Conservation (phyloP, 495 filamentous ascomycete species). For the Aspergillus indologenus region DNA sequence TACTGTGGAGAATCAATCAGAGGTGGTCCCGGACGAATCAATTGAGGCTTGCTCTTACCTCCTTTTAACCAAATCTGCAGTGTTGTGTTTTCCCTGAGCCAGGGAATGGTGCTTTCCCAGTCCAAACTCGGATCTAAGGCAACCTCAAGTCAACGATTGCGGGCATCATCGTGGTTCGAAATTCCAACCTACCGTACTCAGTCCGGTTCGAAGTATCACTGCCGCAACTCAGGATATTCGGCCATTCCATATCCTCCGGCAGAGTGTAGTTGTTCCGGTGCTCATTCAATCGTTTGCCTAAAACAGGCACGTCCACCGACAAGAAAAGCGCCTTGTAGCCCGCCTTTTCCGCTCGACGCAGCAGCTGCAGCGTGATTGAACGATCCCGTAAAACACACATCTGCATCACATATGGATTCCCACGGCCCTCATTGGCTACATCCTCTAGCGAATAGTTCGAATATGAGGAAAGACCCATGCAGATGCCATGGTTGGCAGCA, state of each 20-base stretch:
- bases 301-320: conserved; percentile 88
- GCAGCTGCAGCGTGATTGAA: conserved; percentile 76
- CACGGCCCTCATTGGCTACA: conserved; percentile 39
- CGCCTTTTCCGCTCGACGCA: conserved; percentile 80
- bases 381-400: conserved; percentile 95
- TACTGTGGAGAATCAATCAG: conserved; percentile 39
- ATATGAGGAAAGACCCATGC: conserved; percentile 55
- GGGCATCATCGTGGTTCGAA: not conserved
- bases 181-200: conserved; percentile 27
- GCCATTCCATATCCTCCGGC: conserved; percentile 34
- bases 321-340: conserved; percentile 93
- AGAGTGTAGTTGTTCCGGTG: conserved; percentile 44
- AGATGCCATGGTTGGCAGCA: conserved; percentile 68
- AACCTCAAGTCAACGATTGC: conserved; percentile 24
- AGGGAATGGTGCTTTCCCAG: conserved; percentile 81
- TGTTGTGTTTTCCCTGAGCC: conserved; percentile 79
- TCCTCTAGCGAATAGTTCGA: conserved; percentile 52
- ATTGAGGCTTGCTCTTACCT: conserved; percentile 28
- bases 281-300: conserved; percentile 56
- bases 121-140: conserved; percentile 78
- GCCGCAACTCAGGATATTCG: conserved; percentile 33
- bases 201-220: conserved; percentile 28
- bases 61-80: conserved; percentile 95
- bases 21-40: not conserved
- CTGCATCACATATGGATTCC: conserved; percentile 57